Base-by-base conservation (phyloP, 2,329 filamentous ascomycete genomes). In the Fusarium begoniae region DNA sequence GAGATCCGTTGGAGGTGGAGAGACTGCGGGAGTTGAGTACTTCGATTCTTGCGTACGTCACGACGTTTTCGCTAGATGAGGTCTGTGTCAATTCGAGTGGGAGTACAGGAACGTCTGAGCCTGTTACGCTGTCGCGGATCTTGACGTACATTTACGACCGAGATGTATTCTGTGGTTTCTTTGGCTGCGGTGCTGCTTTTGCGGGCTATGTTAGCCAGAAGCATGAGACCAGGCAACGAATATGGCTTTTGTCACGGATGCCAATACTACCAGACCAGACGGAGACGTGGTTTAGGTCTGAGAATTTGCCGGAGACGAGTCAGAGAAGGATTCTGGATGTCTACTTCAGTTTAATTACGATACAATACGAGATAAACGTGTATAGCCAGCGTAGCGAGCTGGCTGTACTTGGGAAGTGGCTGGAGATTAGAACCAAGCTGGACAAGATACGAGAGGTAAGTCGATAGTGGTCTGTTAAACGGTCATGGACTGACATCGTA, bases 321-420 rank as follows among this genome's bases (percentile, higher is more conserved):
- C 40, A 35, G 6, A 47, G 53, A 2, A 37, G 40, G 22, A 51
- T 32, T 26, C n/a, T 68, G 5, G 44, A 47, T 47, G 45, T 61
- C 7, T 68, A 68, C 5, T 68, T 67, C 56, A 43, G 26, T 20
- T 15, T 68, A 7, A 68, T 68, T 2, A 30, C 20, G 8, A 22
- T 68, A 8, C 63, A 68, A 50, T 67, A 53, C 32, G 65, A 68
- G 40, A 68, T 68, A 12, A 68, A 68, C 14, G n/a, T 43, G 20
- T 61, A 68, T 20, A 68, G 65, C 20, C 63, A 53, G n/a, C 10
- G 44, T 41, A 59, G 17, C 0, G 63, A 30, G 5, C 18, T 11
- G 2, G n/a, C n/a, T 30, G 11, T 22, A 6, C 22, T n/a, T 7
- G 32, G 28, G 11, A 66, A 18, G 15, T 22, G 26, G 20, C 9